Evolutionary conservation across 768 basidiomycete species (phyloP).

Genomic region (Tephrocybe rancida): DNA sequence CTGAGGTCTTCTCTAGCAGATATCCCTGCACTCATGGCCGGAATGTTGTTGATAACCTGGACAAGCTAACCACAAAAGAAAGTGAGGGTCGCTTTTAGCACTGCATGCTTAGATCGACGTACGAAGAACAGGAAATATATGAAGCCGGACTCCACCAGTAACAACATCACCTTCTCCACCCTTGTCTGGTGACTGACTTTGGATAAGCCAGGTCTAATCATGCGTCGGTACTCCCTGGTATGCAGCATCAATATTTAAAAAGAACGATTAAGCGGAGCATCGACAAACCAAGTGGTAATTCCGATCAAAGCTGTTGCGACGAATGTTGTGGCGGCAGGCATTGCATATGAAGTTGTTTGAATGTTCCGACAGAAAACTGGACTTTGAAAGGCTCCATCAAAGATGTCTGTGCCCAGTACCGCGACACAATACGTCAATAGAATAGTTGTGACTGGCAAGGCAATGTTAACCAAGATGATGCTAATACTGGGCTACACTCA

Average conservation of each 20-base stretch:
- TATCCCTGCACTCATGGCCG: background rate
- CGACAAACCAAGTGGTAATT: conserved; percentile 7
- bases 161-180: conserved; percentile 5
- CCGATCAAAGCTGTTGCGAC: conserved; percentile 7
- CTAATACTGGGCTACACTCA: too few species aligned
- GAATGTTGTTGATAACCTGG: conserved; percentile 8
- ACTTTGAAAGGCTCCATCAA: conserved; percentile 8
- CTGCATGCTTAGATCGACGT: background rate
- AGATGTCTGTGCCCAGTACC: conserved; percentile 11
- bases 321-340: conserved; percentile 12
- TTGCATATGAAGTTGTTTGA: conserved; percentile 10
- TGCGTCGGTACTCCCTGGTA: conserved; percentile 8
- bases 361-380: conserved; percentile 11
- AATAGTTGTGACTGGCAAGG: conserved; percentile 5
- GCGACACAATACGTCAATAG: conserved; percentile 11
- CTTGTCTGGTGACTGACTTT: background rate
- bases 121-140: conserved; percentile 12
- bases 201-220: background rate
- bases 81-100: background rate
- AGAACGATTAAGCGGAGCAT: background rate
- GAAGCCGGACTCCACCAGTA: conserved; percentile 9
- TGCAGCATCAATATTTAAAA: too few species aligned
- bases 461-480: too few species aligned
- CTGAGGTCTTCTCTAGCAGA: conserved; percentile 3
- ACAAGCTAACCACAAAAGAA: background rate